Evolutionary conservation across 2,329 filamentous ascomycete genomes (phyloP), one percentile per base, ranked within the genome.

Genomic region (Calonectria naviculata): DNA sequence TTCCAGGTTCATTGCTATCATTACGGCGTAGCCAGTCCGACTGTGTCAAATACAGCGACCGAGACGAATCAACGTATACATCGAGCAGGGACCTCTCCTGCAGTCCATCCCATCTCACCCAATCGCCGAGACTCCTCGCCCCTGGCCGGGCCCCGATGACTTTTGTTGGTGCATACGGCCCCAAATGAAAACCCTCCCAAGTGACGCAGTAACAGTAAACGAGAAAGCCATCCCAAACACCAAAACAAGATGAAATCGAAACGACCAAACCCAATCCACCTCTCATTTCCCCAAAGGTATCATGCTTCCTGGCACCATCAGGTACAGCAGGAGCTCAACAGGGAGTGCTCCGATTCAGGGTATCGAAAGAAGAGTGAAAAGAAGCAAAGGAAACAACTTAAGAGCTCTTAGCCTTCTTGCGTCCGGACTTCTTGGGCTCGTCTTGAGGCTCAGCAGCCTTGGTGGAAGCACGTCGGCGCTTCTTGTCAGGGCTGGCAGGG

Each of bases 401-500:
- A 76, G 81, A 80, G 78, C 79, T 82, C 82, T 84, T 84, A 85
- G 84, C 85, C 88, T 90, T 90, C 87, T 90, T 90, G 79, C 88
- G 87, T 74, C 85, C 85, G 65, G 87, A 88, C 84, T 90, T 90
- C 87, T 90, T 90, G 73, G 88, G 87, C 80, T 91, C 89, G 79
- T 90, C 89, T 74, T 68, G 87, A 83, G 69, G 83, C 80, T 90
- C 88, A 31, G 83, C 83, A 46, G 84, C 87, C 86, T 91, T 91
- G 76, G 82, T 83, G 5, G 88, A 89, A 12, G 85, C 84, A 70
- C 90, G 84, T 83, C 91, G 88, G 76, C 90, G 86, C 89, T 92
- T 92, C 87, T 90, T 90, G 74, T 90, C 90, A 34, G 90, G 89
- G 80, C 88, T 90, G 67, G 85, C 85, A 29, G 87, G 86, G 29